Conservation (phyloP, 371 early-diverging fungal genomes). For the Phascolomyces articulosus region DNA sequence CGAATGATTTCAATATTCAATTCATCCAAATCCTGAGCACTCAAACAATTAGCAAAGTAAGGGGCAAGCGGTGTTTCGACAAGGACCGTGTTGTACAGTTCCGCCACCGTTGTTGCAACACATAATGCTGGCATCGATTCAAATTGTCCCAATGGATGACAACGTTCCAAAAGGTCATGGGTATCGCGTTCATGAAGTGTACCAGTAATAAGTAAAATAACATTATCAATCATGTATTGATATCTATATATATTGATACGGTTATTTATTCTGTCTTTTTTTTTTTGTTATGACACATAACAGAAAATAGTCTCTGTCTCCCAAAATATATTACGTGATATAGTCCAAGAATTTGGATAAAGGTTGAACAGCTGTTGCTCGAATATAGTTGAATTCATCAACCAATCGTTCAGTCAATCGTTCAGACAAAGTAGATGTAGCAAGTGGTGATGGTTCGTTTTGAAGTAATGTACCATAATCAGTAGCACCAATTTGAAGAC, state of each 20-base stretch:
- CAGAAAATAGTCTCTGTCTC: neutral
- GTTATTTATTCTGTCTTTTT: no score
- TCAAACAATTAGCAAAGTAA: slow-evolving; percentile 95
- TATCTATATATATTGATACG: slow-evolving; percentile 63
- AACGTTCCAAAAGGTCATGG: slow-evolving; percentile 93
- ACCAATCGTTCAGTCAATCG: slow-evolving; percentile 89
- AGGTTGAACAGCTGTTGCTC: slow-evolving; percentile 82
- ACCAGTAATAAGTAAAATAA: slow-evolving; percentile 96
- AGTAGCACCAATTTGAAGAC: slow-evolving; percentile 91
- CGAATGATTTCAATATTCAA: slow-evolving; percentile 99
- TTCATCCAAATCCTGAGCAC: slow-evolving; percentile 97
- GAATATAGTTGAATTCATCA: slow-evolving; percentile 91
- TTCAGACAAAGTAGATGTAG: slow-evolving; percentile 91
- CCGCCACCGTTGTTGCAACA: slow-evolving; percentile 95
- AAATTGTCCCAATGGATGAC: slow-evolving; percentile 96
- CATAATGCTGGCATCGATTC: slow-evolving; percentile 97
- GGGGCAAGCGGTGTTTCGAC: slow-evolving; percentile 98
- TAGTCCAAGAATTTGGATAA: slow-evolving; percentile 93
- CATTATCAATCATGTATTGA: slow-evolving; percentile 99
- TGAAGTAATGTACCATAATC: slow-evolving; percentile 95
- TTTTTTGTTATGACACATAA: no score
- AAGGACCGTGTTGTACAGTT: slow-evolving; percentile 94
- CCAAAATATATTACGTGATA: slow-evolving; percentile 73
- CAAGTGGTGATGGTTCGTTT: slow-evolving; percentile 95
- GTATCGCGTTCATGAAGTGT: slow-evolving; percentile 98